Evolutionary conservation across 495 filamentous ascomycete genomes (phyloP).

Genomic region (Penicillium angulare): DNA sequence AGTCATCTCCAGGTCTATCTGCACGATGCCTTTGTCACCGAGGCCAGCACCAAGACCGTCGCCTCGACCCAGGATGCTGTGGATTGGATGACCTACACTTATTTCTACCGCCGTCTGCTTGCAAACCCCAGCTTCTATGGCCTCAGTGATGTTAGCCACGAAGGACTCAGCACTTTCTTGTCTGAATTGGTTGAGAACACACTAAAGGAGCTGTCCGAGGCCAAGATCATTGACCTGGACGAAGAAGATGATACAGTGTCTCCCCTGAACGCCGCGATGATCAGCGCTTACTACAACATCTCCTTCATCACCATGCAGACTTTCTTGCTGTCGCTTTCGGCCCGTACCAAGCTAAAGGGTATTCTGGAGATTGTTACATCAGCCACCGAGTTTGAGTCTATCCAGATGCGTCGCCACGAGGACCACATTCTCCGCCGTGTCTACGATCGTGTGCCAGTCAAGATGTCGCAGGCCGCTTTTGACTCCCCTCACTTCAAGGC

Average conservation of each 20-base stretch:
- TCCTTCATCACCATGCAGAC: conserved; percentile 99
- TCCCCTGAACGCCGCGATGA: conserved; percentile 93
- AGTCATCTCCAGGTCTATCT: conserved; percentile 88
- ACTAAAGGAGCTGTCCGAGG: conserved; percentile 84
- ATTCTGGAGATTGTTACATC: conserved; percentile 97
- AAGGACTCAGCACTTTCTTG: conserved; percentile 88
- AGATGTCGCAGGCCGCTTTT: conserved; percentile 80
- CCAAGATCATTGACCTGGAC: conserved; percentile 94
- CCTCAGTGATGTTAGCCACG: conserved; percentile 82
- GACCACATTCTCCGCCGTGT: conserved; percentile 84
- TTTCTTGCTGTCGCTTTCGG: conserved; percentile 89
- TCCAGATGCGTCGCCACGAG: conserved; percentile 94
- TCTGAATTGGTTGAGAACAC: conserved; percentile 95
- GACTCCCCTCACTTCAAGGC: conserved; percentile 98
- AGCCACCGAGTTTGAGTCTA: conserved; percentile 91
- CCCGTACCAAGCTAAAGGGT: conserved; percentile 88
- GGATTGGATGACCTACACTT: conserved; percentile 97
- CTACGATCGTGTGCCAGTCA: conserved; percentile 92
- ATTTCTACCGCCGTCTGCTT: conserved; percentile 96
- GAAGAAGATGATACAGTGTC: conserved; percentile 92
- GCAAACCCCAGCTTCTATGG: conserved; percentile 97
- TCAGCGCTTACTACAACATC: conserved; percentile 98
- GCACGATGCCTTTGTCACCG: conserved; percentile 94
- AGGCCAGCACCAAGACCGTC: conserved; percentile 92
- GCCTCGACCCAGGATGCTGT: conserved; percentile 95